Base-by-base conservation (phyloP, 2,329 filamentous ascomycete genomes). In the Stenocarpella maydis region DNA sequence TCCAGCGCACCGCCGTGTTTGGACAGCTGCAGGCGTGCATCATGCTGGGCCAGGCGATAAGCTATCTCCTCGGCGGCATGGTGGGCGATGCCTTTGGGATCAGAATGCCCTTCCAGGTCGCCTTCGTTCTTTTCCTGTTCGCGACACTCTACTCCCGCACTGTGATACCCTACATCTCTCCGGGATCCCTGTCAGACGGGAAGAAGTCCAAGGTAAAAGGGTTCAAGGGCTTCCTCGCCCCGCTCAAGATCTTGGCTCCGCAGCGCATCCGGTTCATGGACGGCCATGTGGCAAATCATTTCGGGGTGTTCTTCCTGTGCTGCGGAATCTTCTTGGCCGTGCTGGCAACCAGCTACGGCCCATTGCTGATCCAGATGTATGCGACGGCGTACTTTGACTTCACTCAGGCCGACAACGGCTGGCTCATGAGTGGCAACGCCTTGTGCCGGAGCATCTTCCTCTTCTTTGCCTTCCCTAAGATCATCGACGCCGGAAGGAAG, bases 11-110 rank as follows among this genome's bases (percentile, higher is more conserved):
- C 0, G 87, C 84, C 0, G 86, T 90, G 0, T 87, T 93, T 69
- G 91, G 91, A 0, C 82, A 86, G 72, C 79, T 93, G 0, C 88
- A 91, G 72, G 91, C 91, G 0, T 86, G 84, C 66, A 86, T 91
- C 68, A 91, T 92, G 85, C 82, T 93, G 2, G 91, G 91, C 0
- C 86, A 87, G 4, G 88, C 89, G 0, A 81, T 89, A 10, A 91
- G 90, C 0, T 92, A 88, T 66, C 79, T 92, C 1, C 76, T 86
- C 1, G 91, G 91, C 6, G 91, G 91, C 5, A 78, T 91, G 54
- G 82, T 92, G 3, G 89, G 89, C 6, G 89, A 92, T 71, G 78
- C 80, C 0, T 90, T 89, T 69, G 87, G 88, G 15, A 90, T 92
- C 68, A 80, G 85, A 2, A 84, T 87, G 4, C 91, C 91, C 0